Evolutionary conservation across 257 asterid genomes (phyloP).

Genomic region (Henckelia pumila): DNA sequence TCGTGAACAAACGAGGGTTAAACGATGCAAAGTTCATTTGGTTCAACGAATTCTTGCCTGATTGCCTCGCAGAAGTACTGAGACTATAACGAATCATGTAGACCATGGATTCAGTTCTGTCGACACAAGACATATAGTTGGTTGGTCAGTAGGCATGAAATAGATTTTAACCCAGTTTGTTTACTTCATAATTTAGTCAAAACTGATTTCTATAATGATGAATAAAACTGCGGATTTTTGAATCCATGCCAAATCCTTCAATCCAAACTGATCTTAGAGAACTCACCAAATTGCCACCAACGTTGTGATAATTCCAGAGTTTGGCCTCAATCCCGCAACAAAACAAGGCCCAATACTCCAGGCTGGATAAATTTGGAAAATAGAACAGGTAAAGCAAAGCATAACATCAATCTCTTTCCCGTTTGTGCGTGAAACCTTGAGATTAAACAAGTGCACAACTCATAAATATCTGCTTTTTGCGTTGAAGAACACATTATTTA

Average conservation of each 20-base stretch:
- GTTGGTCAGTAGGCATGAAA: neutral
- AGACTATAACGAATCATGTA: no score
- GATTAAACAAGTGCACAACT: no score
- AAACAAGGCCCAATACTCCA: slow-evolving; percentile 52
- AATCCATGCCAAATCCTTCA: no score
- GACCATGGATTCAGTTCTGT: slow-evolving; percentile 36
- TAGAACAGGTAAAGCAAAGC: no score
- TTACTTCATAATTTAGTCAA: neutral
- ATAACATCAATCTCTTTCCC: no score
- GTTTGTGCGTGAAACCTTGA: no score
- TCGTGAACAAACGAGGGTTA: no score
- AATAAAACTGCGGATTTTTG: neutral
- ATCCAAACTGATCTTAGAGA: no score
- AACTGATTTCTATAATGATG: neutral
- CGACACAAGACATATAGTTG: slow-evolving; percentile 30
- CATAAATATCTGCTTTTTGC: no score
- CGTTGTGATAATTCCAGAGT: slow-evolving; percentile 39
- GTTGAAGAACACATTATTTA: no score
- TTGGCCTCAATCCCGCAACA: slow-evolving; percentile 47
- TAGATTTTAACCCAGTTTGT: neutral
- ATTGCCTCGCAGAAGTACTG: neutral
- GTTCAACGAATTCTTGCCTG: neutral
- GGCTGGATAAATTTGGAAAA: slow-evolving; percentile 21
- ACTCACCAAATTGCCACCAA: slow-evolving; percentile 44
- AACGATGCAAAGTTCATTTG: no score